Conservation (phyloP, 2,329 filamentous ascomycete species). For the Rhynchosporium agropyri region DNA sequence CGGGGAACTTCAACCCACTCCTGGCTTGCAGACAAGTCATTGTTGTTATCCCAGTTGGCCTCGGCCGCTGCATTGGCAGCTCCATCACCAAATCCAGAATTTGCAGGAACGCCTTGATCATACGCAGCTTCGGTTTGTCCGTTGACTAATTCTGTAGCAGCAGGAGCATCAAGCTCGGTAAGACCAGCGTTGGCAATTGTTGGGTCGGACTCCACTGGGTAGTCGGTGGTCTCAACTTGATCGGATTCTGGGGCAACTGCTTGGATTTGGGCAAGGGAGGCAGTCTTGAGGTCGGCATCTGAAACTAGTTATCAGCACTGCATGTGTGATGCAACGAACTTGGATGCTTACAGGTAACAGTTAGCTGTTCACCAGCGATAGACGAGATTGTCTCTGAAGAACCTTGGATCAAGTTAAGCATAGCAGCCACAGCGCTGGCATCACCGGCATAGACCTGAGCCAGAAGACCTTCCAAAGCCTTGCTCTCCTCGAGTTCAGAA, state of each 20-base stretch:
- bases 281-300: slow-evolving; percentile 63
- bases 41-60: slow-evolving; percentile 62
- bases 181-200: slow-evolving; percentile 68
- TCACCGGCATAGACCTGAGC: slow-evolving; percentile 80
- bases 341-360: slow-evolving; percentile 69
- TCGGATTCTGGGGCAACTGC: slow-evolving; percentile 43
- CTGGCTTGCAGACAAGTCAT: slow-evolving; percentile 42
- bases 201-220: slow-evolving; percentile 58
- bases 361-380: slow-evolving; percentile 64
- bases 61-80: slow-evolving; percentile 65
- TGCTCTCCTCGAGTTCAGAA: slow-evolving; percentile 69
- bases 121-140: slow-evolving; percentile 48
- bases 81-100: slow-evolving; percentile 54
- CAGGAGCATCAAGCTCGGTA: slow-evolving; percentile 63
- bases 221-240: slow-evolving; percentile 43
- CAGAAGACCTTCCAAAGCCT: slow-evolving; percentile 79
- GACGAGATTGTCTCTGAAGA: slow-evolving; percentile 66
- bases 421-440: slow-evolving; percentile 70
- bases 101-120: slow-evolving; percentile 48
- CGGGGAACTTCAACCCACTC: slow-evolving; percentile 65
- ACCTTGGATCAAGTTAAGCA: slow-evolving; percentile 76
- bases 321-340: background rate
- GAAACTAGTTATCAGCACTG: slow-evolving; percentile 30
- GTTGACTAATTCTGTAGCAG: slow-evolving; percentile 47
- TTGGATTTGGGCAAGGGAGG: slow-evolving; percentile 56